A percentile compares a stretch with the other conserved stretches of the same genome.
phyloP scores from a whole-genome alignment of 495 filamentous ascomycete genomes.

The Viridothelium virens region DNA sequence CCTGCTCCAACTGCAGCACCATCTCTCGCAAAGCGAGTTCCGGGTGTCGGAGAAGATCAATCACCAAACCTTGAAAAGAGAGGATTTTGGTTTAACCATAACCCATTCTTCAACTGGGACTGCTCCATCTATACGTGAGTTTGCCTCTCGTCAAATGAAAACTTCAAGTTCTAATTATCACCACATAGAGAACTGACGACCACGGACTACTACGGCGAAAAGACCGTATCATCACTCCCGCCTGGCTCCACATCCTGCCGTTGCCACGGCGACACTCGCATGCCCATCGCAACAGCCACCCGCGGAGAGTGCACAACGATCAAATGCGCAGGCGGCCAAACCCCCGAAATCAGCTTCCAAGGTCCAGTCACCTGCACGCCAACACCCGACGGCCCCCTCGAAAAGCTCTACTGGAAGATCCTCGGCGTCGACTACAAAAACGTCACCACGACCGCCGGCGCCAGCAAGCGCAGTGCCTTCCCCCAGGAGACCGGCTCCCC shows the following conservation, averaged over 20 bases:
- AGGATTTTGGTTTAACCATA: background rate
- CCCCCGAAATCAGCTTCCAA: background rate
- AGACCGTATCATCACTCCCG: background rate
- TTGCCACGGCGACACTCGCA: background rate
- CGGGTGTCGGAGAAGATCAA: background rate
- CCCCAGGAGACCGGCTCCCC: background rate
- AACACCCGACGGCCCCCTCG: background rate
- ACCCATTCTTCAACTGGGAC: background rate
- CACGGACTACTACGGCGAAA: background rate
- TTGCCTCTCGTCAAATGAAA: background rate
- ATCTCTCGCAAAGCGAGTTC: background rate
- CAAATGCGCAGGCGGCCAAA: background rate
- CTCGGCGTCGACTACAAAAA: background rate
- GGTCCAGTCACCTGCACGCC: background rate
- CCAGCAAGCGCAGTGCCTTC: background rate
- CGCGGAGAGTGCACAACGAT: background rate
- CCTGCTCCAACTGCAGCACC: background rate
- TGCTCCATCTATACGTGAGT: background rate
- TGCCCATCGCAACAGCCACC: background rate
- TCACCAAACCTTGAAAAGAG: background rate
- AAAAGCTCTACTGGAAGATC: background rate
- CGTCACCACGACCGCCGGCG: background rate
- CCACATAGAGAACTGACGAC: background rate
- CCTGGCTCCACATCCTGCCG: background rate
- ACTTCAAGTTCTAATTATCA: background rate